Base-by-base conservation (phyloP, 148 eudicot genomes). In the Salicornia ramosissima region DNA sequence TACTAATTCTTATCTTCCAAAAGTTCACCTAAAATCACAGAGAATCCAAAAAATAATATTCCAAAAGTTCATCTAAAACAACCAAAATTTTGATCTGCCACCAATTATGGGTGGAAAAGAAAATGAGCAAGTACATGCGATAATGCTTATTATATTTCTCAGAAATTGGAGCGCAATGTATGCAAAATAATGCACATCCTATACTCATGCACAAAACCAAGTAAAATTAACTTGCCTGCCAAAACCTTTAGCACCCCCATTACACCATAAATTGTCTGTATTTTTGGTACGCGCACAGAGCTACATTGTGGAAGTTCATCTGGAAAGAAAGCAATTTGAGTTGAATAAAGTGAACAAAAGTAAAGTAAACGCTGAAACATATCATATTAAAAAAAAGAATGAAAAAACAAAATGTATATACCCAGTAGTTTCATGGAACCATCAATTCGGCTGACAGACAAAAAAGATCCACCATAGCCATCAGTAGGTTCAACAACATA, bases 401-500 rank as follows among this genome's bases (percentile, higher is more conserved):
- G 63, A 59, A 51, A 52, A 24, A 29, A 29, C 42, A 65, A 33
- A 51, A 30, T n/a, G n/a, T n/a, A 50, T 74, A 53, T 61, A 94
- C 99, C 99, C n/a, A 85, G 80, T 36, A 83, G 86, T 69, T 75
- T 84, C 84, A 90, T 80, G 68, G 97, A 90, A 30, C 89, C 99
- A 84, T 94, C 91, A 7, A 80, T 75, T 70, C 97, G 85, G 77
- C 93, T 94, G 69, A 94, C 78, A 0, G 87, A 57, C 80, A 94
- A 74, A 75, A 79, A 79, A 24, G 92, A 78, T 63, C 91, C 90
- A 49, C 83, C 69, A 25, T 88, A 80, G 31, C 97, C 97, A 75
- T 91, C 92, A 2, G 87, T 94, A 10, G 99, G 96, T 81, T 94
- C 99, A 42, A 90, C 78, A 5, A 94, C 83, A 76, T 88, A 94